A percentile compares a stretch with the other conserved stretches of the same genome.
Conservation (phyloP, 2,329 filamentous ascomycete genomes). For the Cytospora piceicola region DNA sequence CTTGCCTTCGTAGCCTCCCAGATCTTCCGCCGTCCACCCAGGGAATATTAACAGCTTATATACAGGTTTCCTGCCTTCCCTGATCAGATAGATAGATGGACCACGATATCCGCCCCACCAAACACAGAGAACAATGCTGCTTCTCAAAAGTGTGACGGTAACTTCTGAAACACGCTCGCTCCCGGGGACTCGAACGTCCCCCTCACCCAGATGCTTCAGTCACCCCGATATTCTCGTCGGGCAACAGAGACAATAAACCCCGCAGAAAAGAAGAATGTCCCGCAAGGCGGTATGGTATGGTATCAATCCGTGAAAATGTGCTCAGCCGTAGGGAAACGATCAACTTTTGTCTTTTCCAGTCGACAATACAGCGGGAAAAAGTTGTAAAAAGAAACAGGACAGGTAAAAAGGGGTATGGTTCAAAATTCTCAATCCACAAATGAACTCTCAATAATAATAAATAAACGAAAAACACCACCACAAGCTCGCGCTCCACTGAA, state of each 20-base stretch:
- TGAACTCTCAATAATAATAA: background rate
- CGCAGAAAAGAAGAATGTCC: background rate
- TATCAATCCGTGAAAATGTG: slow-evolving; percentile 28
- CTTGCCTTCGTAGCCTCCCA: background rate
- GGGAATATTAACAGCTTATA: slow-evolving; percentile 10
- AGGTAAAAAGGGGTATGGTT: slow-evolving; percentile 19
- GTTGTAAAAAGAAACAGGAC: background rate
- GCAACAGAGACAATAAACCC: slow-evolving; percentile 9
- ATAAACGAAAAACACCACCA: slow-evolving; percentile 8
- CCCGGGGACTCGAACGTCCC: background rate
- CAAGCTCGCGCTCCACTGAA: slow-evolving; percentile 12
- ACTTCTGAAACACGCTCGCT: background rate
- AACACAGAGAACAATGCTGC: slow-evolving; percentile 9
- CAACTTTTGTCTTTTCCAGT: slow-evolving; percentile 28
- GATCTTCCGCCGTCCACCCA: background rate
- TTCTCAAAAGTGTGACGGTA: background rate
- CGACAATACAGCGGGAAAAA: slow-evolving; percentile 5
- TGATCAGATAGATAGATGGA: background rate
- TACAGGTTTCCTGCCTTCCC: slow-evolving; percentile 1
- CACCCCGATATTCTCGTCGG: slow-evolving; percentile 8
- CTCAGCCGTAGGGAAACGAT: slow-evolving; percentile 24
- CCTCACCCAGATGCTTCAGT: background rate
- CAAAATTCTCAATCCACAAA: slow-evolving; percentile 11
- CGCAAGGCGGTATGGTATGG: slow-evolving; percentile 28
- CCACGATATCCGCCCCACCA: background rate